phyloP scores from a whole-genome alignment of 176 grass and related monocot species.

The Oryza glumipatula region DNA sequence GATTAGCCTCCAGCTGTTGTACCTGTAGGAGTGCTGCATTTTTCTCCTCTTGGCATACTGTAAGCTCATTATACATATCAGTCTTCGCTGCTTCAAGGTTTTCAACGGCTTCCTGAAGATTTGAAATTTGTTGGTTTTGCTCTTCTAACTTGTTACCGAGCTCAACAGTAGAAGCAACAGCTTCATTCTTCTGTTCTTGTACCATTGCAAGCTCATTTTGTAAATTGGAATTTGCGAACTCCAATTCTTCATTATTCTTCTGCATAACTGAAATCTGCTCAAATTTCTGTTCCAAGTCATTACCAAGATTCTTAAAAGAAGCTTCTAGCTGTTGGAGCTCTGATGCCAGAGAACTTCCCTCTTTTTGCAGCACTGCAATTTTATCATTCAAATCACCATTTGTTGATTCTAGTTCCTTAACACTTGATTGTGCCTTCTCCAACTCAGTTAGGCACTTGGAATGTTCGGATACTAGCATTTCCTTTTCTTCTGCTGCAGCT shows the following conservation, averaged over 20 bases:
- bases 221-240: slow-evolving; percentile 39
- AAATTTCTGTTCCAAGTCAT: slow-evolving; percentile 45
- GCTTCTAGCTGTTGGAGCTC: slow-evolving; percentile 34
- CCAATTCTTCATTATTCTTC: slow-evolving; percentile 39
- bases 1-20: slow-evolving; percentile 33
- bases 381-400: slow-evolving; percentile 38
- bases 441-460: slow-evolving; percentile 52
- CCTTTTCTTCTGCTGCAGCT: slow-evolving; percentile 49
- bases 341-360: slow-evolving; percentile 8
- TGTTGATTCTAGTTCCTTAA: slow-evolving; percentile 49
- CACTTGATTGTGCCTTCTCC: slow-evolving; percentile 34
- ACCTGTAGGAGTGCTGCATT: slow-evolving; percentile 39
- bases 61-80: slow-evolving; percentile 46
- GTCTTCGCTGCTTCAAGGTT: slow-evolving; percentile 39
- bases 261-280: slow-evolving; percentile 40
- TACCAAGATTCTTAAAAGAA: slow-evolving; percentile 57
- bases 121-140: slow-evolving; percentile 47
- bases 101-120: slow-evolving; percentile 47
- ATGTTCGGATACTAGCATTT: slow-evolving; percentile 39
- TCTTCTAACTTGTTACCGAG: slow-evolving; percentile 58
- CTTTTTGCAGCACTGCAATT: slow-evolving; percentile 34
- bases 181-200: slow-evolving; percentile 45
- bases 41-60: slow-evolving; percentile 41
- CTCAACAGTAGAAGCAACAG: slow-evolving; percentile 39
- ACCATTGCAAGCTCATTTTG: slow-evolving; percentile 42